Evolutionary conservation across 2,329 filamentous ascomycete genomes (phyloP).

Genomic region (Chaetomiaceae sp.): DNA sequence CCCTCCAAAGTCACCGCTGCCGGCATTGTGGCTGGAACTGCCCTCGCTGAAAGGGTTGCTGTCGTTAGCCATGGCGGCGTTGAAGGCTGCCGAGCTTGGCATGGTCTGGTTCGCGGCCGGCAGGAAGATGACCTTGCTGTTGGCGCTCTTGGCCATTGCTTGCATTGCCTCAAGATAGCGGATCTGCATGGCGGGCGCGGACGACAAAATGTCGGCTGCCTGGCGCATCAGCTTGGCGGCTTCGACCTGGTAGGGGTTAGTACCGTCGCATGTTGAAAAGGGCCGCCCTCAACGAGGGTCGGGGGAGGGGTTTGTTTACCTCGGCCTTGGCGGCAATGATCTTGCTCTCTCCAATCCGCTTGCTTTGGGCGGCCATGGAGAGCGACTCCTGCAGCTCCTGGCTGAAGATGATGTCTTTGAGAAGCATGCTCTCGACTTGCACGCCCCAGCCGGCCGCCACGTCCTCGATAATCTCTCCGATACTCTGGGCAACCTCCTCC

Average conservation of each 20-base stretch:
- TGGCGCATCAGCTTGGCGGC: slow-evolving; percentile 88
- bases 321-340: slow-evolving; percentile 96
- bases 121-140: slow-evolving; percentile 82
- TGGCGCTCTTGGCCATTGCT: slow-evolving; percentile 91
- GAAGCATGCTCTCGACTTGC: slow-evolving; percentile 94
- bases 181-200: slow-evolving; percentile 96
- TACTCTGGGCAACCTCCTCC: slow-evolving; percentile 92
- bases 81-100: slow-evolving; percentile 38
- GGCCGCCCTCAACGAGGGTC: no score
- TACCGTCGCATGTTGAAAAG: neutral
- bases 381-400: slow-evolving; percentile 92
- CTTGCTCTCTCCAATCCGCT: slow-evolving; percentile 97
- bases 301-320: slow-evolving; percentile 22
- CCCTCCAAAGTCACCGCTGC: slow-evolving; percentile 41
- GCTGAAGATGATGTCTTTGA: slow-evolving; percentile 98
- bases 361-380: slow-evolving; percentile 97
- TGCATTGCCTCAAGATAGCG: slow-evolving; percentile 98
- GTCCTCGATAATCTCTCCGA: slow-evolving; percentile 95
- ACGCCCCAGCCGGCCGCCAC: slow-evolving; percentile 93
- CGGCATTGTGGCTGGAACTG: slow-evolving; percentile 40
- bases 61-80: slow-evolving; percentile 38
- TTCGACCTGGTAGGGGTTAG: slow-evolving; percentile 59
- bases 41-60: slow-evolving; percentile 35
- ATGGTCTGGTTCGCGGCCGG: slow-evolving; percentile 63
- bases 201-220: slow-evolving; percentile 88